Conservation (phyloP, 306 rosid genomes). For the Glycine tomentella region DNA sequence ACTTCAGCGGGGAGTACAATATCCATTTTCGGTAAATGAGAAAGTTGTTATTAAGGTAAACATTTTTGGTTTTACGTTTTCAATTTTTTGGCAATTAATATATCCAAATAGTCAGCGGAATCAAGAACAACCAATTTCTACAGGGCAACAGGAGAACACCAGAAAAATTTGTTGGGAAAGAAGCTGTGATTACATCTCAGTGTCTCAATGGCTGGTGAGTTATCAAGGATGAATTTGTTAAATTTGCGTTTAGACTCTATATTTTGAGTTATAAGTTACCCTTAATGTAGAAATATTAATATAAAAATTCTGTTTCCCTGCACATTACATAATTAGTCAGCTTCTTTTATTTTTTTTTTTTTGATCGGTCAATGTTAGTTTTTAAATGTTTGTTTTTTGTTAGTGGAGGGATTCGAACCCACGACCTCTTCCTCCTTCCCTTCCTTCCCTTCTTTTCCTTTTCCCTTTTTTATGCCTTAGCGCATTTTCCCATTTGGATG, state of each 20-base stretch:
- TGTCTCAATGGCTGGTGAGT: slow-evolving; percentile 99
- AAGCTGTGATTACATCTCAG: slow-evolving; percentile 97
- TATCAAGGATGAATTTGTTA: slow-evolving; percentile 40
- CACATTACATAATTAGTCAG: slow-evolving; percentile 3
- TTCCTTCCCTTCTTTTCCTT: no score
- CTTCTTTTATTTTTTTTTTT: no score
- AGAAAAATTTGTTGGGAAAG: slow-evolving; percentile 98
- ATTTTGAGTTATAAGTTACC: slow-evolving; percentile 19
- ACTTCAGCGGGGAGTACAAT: slow-evolving; percentile 78
- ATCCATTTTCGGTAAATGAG: slow-evolving; percentile 95
- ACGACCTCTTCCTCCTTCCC: no score
- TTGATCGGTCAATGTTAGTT: no score
- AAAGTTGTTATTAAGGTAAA: slow-evolving; percentile 92
- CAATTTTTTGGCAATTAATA: slow-evolving; percentile 17
- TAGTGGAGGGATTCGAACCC: no score
- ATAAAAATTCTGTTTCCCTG: neutral
- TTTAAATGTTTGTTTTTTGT: no score
- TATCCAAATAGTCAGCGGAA: slow-evolving; percentile 23
- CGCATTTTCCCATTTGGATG: neutral
- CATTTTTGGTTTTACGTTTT: slow-evolving; percentile 31
- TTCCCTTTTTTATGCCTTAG: slow-evolving; percentile 7
- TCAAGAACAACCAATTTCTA: slow-evolving; percentile 46
- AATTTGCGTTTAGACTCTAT: slow-evolving; percentile 29
- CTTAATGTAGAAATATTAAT: neutral
- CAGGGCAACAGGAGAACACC: slow-evolving; percentile 98